Evolutionary conservation across 495 filamentous ascomycete species (phyloP), one percentile per base, ranked within the genome.

Genomic region (Lasiosphaeria miniovina): DNA sequence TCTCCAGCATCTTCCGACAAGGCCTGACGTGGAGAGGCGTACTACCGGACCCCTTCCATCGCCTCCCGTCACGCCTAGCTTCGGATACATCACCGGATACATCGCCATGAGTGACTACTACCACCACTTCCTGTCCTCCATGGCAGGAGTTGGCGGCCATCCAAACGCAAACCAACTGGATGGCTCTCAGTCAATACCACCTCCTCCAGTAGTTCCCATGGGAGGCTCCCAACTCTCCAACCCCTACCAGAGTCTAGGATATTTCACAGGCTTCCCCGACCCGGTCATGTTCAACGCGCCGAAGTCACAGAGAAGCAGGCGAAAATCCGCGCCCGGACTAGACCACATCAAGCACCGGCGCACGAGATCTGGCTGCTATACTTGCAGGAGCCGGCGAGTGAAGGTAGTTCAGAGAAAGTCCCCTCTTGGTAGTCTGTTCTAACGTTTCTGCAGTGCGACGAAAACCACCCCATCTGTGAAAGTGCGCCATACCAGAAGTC

Each of bases 341-440:
- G 93, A 96, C 57, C 87, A 90, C 64, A 89, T 96, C 65, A 98
- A 97, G 71, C 93, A 97, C 67, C 88, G 93, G 52, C 86, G 94
- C 61, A 97, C 94, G 49, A 81, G 94, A 62, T 96, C 90, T 58
- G 94, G 94, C 38, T 98, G 94, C 75, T 96, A 89, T 73, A 98
- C 94, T 12, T 98, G 94, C 70, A 84, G 94, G 66, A 84, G 85
- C 59, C 83, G 94, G 49, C 82, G 94, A 63, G 91, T 98, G 57
- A 98, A 98, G 85, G 90, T 90, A 80, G 61, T 46, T 24, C 49
- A 6, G n/a, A 31, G 7, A 12, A 32, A 8, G 9, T 12, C 36
- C 32, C 41, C 31, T 0, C n/a, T 24, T 10, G 2, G 11, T 31
- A 33, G 31, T 14, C 2, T 24, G 17, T 6, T 50, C 65, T 70